Base-by-base conservation (phyloP, 495 filamentous ascomycete genomes). In the Penicillium robsamsonii region DNA sequence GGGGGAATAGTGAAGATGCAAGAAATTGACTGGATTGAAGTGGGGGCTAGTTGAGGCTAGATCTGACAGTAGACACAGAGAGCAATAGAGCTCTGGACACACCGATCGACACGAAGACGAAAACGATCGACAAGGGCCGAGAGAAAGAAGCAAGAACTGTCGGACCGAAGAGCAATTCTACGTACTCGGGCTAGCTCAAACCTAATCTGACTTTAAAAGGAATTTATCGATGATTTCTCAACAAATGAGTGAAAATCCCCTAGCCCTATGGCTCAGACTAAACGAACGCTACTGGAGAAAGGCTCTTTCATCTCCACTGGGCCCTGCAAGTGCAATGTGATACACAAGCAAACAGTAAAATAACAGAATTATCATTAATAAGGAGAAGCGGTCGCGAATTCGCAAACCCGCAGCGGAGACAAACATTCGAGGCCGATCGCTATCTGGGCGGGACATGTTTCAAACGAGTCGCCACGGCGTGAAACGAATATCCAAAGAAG, bases 21-120 rank as follows among this genome's bases (percentile, higher is more conserved):
- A 27, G 52, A 38, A 46, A 54, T 54, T 27, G 24, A 38, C 11
- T 9, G 17, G 30, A 31, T 9, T 1, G n/a, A 52, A 25, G 50
- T 31, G 50, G 50, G 50, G 50, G 10, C 6, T 37, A 18, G 48
- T 17, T 3, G 17, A 13, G 38, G 15, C 25, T n/a, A 44, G 52
- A 58, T 62, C 55, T 56, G 62, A 58, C 62, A 43, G 53, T 56
- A 35, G 53, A 55, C 15, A 33, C 27, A 18, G 29, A 18, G 17
- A 31, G 17, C n/a, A 46, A 30, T 30, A 13, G 18, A 1, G n/a
- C 15, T 5, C n/a, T 31, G 17, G 29, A 20, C 27, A 20, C 27
- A 31, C 46, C 33, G 64, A 67, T 67, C 61, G 52, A 51, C 62
- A 13, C 3, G 22, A 17, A 33, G 27, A n/a, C 46, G 56, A 53